These are phyloP conservation scores for Neonectria neomacrospora DNA, from an alignment of 2,329 filamentous ascomycete genomes.

Conservation along the genomic window DNA sequence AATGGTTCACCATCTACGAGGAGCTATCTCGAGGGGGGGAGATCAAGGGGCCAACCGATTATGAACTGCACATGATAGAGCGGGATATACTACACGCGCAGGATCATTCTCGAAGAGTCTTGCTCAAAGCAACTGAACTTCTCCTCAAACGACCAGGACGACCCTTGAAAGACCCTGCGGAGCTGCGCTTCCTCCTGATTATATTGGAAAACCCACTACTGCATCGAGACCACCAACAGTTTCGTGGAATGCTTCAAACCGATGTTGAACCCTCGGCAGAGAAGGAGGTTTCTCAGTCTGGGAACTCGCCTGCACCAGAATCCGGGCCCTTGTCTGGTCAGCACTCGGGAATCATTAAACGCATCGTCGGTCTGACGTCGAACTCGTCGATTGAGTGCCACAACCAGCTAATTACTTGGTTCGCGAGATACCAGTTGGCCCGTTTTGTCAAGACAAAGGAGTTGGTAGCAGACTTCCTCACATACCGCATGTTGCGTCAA, in stretches of 20 bases:
- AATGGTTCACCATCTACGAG: constrained; percentile 72
- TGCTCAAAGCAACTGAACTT: constrained; percentile 83
- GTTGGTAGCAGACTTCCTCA: constrained; percentile 80
- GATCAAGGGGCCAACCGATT: constrained; percentile 49
- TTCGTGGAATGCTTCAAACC: constrained; percentile 54
- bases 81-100: constrained; percentile 66
- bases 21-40: constrained; percentile 52
- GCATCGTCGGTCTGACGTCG: constrained; percentile 82
- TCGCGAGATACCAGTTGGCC: constrained; percentile 73
- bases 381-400: constrained; percentile 82
- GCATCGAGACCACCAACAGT: constrained; percentile 57
- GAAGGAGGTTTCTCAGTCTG: constrained; percentile 33
- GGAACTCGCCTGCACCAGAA: constrained; percentile 40
- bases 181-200: constrained; percentile 82
- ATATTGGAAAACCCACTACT: constrained; percentile 83
- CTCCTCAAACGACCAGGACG: constrained; percentile 83
- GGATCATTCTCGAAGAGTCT: constrained; percentile 72
- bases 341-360: constrained; percentile 86
- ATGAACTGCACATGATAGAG: constrained; percentile 59
- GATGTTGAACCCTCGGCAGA: constrained; percentile 27
- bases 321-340: constrained; percentile 66
- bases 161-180: constrained; percentile 72
- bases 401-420: constrained; percentile 80
- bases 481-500: constrained; percentile 79
- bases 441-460: constrained; percentile 82